Percentiles rank a stretch among this genome's conserved stretches.
These are phyloP conservation scores for Rubia peregrina DNA, from an alignment of 305 asterid species.

Conservation along the genomic window DNA sequence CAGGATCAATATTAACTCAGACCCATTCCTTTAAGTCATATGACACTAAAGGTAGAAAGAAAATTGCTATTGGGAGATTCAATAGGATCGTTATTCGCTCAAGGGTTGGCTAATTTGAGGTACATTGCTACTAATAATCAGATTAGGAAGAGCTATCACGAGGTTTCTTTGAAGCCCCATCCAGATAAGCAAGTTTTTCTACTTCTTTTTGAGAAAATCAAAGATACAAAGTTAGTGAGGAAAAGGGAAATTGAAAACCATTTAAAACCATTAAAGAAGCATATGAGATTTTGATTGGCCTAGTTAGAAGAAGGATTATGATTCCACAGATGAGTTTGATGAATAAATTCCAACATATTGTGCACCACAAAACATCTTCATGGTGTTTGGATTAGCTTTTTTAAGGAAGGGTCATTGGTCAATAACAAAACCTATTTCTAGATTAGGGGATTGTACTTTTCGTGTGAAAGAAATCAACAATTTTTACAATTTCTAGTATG, in stretches of 20 bases:
- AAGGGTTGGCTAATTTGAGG: slow-evolving; percentile 90
- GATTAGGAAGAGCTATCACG: slow-evolving; percentile 75
- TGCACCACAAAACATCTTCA: slow-evolving; percentile 82
- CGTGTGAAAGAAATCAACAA: slow-evolving; percentile 55
- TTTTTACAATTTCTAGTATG: slow-evolving; percentile 85
- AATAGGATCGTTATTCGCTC: slow-evolving; percentile 91
- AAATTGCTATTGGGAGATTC: slow-evolving; percentile 50
- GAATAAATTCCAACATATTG: slow-evolving; percentile 85
- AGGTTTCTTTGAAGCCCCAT: slow-evolving; percentile 80
- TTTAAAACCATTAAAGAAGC: slow-evolving; percentile 92
- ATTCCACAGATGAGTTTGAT: slow-evolving; percentile 97
- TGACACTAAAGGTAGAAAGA: slow-evolving; percentile 82
- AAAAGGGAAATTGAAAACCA: slow-evolving; percentile 86
- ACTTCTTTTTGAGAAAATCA: slow-evolving; percentile 73
- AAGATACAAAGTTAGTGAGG: slow-evolving; percentile 76
- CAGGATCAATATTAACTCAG: slow-evolving; percentile 13
- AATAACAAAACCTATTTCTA: slow-evolving; percentile 54
- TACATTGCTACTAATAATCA: slow-evolving; percentile 96
- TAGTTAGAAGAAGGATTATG: slow-evolving; percentile 85
- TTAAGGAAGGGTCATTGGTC: slow-evolving; percentile 99
- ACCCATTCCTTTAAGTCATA: slow-evolving; percentile 61
- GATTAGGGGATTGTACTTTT: slow-evolving; percentile 70
- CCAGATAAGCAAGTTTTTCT: slow-evolving; percentile 91
- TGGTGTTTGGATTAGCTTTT: slow-evolving; percentile 91
- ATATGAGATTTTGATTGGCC: slow-evolving; percentile 81